These are phyloP conservation scores for Calocybe indica DNA, from an alignment of 768 basidiomycete genomes.

Conservation along the genomic window DNA sequence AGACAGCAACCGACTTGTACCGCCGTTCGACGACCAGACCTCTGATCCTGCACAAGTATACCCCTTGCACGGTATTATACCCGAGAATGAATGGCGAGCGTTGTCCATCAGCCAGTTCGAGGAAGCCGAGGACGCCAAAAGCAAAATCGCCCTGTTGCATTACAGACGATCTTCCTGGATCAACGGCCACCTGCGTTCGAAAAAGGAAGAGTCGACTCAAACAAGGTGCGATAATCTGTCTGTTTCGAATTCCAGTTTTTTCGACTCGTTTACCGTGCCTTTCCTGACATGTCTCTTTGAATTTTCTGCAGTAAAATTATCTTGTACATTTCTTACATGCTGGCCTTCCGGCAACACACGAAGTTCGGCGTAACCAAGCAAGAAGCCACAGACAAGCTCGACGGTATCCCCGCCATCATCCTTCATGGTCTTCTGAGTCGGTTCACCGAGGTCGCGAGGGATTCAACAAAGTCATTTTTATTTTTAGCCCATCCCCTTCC, in stretches of 20 bases:
- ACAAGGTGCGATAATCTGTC: constrained; percentile 58
- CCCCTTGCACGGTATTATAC: constrained; percentile 68
- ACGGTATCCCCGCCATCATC: constrained; percentile 53
- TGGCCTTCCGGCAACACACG: constrained; percentile 51
- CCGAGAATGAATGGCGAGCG: constrained; percentile 74
- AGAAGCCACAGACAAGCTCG: constrained; percentile 49
- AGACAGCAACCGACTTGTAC: constrained; percentile 68
- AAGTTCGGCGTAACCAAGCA: constrained; percentile 40
- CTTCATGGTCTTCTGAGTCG: constrained; percentile 70
- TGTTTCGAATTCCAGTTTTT: constrained; percentile 31
- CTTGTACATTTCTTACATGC: constrained; percentile 78
- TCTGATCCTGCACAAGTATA: constrained; percentile 69
- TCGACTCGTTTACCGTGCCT: background rate
- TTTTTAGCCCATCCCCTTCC: background rate
- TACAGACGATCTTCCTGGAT: constrained; percentile 65
- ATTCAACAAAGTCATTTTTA: constrained; percentile 51
- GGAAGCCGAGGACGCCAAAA: constrained; percentile 37
- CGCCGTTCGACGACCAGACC: constrained; percentile 64
- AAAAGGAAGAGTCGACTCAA: constrained; percentile 41
- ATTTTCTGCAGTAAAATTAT: constrained; percentile 54
- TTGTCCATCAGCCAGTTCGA: constrained; percentile 55
- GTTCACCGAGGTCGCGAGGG: constrained; percentile 75
- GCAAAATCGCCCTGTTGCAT: constrained; percentile 54
- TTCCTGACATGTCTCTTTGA: background rate
- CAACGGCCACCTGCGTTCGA: constrained; percentile 49